Percentiles rank a stretch among this genome's conserved stretches.
phyloP scores from a whole-genome alignment of 805 yeast genomes.

The Saturnispora zaruensis region DNA sequence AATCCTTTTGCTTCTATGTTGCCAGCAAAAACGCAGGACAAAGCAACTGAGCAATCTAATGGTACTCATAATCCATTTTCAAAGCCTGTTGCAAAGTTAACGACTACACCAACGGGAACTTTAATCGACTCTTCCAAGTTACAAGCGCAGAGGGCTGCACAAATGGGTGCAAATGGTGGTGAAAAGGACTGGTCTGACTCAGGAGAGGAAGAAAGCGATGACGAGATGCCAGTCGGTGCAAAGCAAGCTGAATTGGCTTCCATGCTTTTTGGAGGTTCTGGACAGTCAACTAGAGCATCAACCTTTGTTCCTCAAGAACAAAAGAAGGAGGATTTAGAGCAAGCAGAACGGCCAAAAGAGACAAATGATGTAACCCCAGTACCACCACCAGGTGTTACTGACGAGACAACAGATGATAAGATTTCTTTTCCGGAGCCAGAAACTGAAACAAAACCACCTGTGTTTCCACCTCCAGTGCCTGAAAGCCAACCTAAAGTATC shows the following conservation, averaged over 20 bases:
- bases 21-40: conserved; percentile 7
- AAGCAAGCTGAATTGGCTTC: conserved; percentile 52
- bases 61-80: conserved; percentile 49
- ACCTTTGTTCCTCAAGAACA: conserved; percentile 13
- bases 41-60: conserved; percentile 1
- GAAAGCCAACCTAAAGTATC: conserved; percentile 6
- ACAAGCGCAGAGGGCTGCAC: conserved; percentile 65
- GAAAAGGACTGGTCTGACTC: conserved; percentile 38
- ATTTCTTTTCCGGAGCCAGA: not conserved
- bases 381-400: not conserved
- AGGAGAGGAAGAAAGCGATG: conserved; percentile 32
- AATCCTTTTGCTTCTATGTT: conserved; percentile 16
- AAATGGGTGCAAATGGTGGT: conserved; percentile 43
- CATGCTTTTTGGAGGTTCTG: conserved; percentile 42
- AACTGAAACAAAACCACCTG: not conserved
- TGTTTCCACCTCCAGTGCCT: conserved; percentile 11
- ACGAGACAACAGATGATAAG: not conserved
- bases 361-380: not conserved
- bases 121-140: conserved; percentile 47
- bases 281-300: conserved; percentile 20
- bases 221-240: conserved; percentile 38
- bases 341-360: not conserved
- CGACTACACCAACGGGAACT: conserved; percentile 17
- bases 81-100: conserved; percentile 26
- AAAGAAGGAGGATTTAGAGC: not conserved